Evolutionary conservation across 2,329 filamentous ascomycete species (phyloP).

Genomic region (Alternaria gansuensis): DNA sequence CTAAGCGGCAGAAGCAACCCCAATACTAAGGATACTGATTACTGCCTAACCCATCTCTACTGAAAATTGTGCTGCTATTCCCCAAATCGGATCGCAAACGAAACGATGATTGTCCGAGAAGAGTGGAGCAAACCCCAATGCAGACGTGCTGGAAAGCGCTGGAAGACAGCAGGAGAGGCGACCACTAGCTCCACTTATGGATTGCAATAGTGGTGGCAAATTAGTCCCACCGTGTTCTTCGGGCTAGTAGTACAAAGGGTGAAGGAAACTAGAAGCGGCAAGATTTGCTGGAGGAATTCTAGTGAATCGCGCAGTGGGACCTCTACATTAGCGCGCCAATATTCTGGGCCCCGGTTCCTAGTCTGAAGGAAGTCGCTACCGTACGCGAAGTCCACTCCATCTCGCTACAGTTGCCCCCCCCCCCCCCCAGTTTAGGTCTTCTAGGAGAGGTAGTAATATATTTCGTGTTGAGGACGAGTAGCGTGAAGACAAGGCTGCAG

Average conservation of each 20-base stretch:
- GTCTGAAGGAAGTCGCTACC: not conserved
- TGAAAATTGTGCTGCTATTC: not conserved
- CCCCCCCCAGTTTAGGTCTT: not conserved
- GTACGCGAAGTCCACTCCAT: slow-evolving; percentile 8
- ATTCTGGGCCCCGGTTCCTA: not conserved
- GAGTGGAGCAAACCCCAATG: not conserved
- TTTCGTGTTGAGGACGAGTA: slow-evolving; percentile 1
- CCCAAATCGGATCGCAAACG: not conserved
- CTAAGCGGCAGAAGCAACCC: not conserved
- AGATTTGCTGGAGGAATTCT: slow-evolving; percentile 1
- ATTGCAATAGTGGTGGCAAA: not conserved
- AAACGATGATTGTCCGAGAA: not conserved
- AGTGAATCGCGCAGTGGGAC: slow-evolving; percentile 2
- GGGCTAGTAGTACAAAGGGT: slow-evolving; percentile 52
- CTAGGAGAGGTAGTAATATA: not conserved
- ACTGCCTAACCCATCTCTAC: too few relatives aligned
- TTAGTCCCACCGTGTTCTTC: slow-evolving; percentile 40
- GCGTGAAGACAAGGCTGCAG: slow-evolving; percentile 7
- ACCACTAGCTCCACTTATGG: not conserved
- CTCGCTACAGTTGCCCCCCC: not conserved
- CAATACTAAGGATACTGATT: too few relatives aligned
- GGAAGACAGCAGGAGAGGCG: not conserved
- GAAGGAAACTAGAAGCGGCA: slow-evolving; percentile 2
- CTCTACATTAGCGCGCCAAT: not conserved
- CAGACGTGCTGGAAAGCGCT: not conserved